phyloP scores from a whole-genome alignment of 2,329 filamentous ascomycete species.

The Aspergillus alliaceus region DNA sequence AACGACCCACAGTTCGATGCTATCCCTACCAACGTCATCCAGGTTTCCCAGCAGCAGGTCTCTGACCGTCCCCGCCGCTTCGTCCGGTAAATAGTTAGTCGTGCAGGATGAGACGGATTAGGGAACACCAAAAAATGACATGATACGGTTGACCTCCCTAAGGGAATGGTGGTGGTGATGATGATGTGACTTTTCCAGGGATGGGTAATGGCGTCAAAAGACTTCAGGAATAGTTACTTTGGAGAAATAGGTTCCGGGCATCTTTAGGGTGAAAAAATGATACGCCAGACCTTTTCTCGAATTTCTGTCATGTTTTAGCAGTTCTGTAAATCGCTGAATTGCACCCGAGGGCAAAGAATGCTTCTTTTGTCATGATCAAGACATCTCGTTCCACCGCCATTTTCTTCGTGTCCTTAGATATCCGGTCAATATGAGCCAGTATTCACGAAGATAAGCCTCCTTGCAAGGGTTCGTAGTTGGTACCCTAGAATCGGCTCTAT shows the following conservation, averaged over 20 bases:
- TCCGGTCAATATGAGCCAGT: not conserved
- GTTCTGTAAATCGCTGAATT: constrained; percentile 4
- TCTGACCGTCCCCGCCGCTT: constrained; percentile 80
- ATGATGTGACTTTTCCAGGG: constrained; percentile 2
- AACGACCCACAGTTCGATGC: constrained; percentile 76
- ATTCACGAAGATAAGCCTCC: not conserved
- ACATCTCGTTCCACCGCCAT: not conserved
- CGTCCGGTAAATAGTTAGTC: not conserved
- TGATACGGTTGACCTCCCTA: not conserved
- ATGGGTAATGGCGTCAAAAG: constrained; percentile 4
- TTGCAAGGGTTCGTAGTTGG: not conserved
- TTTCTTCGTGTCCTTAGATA: not conserved
- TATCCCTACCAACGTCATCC: constrained; percentile 93
- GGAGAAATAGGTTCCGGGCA: constrained; percentile 1
- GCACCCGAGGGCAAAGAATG: not conserved
- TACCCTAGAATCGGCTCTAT: no score
- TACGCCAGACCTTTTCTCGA: not conserved
- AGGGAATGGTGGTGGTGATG: constrained; percentile 1
- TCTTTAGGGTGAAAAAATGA: constrained; percentile 1
- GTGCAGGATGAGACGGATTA: not conserved
- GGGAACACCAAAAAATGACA: not conserved
- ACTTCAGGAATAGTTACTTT: constrained; percentile 3
- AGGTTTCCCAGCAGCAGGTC: constrained; percentile 84
- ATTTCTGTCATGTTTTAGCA: constrained; percentile 3
- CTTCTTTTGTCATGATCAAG: constrained; percentile 1